These are phyloP conservation scores for Postia placenta DNA, from an alignment of 768 basidiomycete species.

Conservation along the genomic window DNA sequence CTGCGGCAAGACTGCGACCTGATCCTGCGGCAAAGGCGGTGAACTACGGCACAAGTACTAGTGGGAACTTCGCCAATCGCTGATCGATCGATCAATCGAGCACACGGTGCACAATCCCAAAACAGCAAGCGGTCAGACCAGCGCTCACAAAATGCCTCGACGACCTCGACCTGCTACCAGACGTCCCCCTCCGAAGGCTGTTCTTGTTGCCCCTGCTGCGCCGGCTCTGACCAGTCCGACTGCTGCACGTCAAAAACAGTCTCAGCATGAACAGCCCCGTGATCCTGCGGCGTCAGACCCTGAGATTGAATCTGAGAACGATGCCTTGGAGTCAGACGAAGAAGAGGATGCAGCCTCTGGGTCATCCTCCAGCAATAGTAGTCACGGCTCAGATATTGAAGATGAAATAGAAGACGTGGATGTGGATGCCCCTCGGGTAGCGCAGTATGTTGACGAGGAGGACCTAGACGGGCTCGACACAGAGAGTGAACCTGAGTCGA, in stretches of 20 bases:
- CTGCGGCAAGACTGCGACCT: too few relatives aligned
- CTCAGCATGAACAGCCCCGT: not conserved
- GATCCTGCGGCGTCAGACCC: conserved; percentile 25
- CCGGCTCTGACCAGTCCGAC: not conserved
- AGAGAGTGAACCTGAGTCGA: conserved; percentile 8
- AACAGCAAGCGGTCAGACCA: not conserved
- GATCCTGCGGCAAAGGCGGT: too few relatives aligned
- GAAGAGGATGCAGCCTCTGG: not conserved
- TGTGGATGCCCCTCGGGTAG: conserved; percentile 50
- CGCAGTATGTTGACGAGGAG: conserved; percentile 54
- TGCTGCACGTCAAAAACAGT: conserved; percentile 1
- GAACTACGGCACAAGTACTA: too few relatives aligned
- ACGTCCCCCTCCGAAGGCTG: conserved; percentile 6
- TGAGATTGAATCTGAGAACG: conserved; percentile 12
- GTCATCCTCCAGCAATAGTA: not conserved
- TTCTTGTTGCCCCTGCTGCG: not conserved
- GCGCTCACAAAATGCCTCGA: conserved; percentile 27
- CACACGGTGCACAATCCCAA: not conserved
- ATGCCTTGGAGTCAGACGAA: conserved; percentile 2
- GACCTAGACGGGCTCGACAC: conserved; percentile 23
- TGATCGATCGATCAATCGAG: not conserved
- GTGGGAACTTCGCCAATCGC: too few relatives aligned
- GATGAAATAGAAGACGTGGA: conserved; percentile 21
- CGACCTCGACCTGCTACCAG: conserved; percentile 31
- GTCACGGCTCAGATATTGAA: conserved; percentile 8